Evolutionary conservation across 179 eudicot species (phyloP).

Genomic region (Silene vulgaris): DNA sequence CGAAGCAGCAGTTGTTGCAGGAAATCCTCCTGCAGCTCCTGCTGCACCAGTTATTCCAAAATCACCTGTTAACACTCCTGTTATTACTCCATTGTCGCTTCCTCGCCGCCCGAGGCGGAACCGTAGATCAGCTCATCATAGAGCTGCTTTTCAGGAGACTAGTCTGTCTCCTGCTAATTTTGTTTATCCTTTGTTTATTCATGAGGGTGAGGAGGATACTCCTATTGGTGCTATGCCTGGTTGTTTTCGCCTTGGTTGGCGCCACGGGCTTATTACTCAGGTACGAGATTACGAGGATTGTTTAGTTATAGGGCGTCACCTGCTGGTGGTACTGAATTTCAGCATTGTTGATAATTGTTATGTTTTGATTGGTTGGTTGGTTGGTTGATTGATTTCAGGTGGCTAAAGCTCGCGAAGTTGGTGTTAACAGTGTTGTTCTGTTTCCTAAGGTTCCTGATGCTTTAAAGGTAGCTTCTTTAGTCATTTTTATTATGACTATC

Average conservation of each 20-base stretch:
- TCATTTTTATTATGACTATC: no score
- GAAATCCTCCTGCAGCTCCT: constrained; percentile 73
- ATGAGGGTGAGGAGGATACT: constrained; percentile 94
- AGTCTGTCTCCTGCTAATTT: constrained; percentile 78
- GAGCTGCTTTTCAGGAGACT: constrained; percentile 92
- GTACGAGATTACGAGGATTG: constrained; percentile 23
- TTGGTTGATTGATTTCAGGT: constrained; percentile 44
- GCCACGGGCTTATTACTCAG: constrained; percentile 94
- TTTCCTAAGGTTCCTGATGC: constrained; percentile 99
- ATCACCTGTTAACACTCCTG: constrained; percentile 68
- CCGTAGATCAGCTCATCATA: constrained; percentile 57
- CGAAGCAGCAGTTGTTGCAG: constrained; percentile 89
- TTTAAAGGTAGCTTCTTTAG: constrained; percentile 51
- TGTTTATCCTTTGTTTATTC: constrained; percentile 92
- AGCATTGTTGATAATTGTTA: no score
- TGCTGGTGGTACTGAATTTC: no score
- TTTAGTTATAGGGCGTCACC: neutral
- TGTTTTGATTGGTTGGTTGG: neutral
- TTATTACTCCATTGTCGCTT: constrained; percentile 44
- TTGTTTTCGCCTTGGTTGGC: constrained; percentile 95
- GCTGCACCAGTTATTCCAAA: constrained; percentile 58
- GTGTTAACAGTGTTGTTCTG: constrained; percentile 82
- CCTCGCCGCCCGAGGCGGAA: constrained; percentile 79
- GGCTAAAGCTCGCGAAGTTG: constrained; percentile 85
- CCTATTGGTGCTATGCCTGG: constrained; percentile 99